These are phyloP conservation scores for Salix udensis DNA, from an alignment of 345 rosid species.

Conservation along the genomic window DNA sequence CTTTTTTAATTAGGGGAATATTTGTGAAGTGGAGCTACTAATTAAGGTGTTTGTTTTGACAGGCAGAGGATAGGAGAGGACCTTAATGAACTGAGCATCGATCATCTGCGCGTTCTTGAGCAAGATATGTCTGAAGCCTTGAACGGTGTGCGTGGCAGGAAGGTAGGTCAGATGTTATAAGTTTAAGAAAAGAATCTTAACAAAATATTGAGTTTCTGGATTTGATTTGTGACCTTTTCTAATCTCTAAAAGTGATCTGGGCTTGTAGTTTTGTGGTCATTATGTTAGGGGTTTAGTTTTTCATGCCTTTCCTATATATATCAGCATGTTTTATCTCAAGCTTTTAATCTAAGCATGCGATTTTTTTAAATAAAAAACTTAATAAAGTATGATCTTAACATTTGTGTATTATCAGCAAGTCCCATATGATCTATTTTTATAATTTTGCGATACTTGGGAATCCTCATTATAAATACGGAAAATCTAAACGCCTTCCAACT, in stretches of 20 bases:
- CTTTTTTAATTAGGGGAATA: neutral
- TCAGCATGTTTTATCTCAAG: too few relatives aligned
- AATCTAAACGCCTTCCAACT: neutral
- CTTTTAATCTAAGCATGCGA: too few relatives aligned
- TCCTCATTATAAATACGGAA: neutral
- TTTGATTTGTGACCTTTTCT: neutral
- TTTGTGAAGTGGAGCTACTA: neutral
- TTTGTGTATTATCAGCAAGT: too few relatives aligned
- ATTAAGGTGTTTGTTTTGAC: neutral
- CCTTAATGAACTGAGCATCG: constrained; percentile 30
- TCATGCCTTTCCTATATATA: too few relatives aligned
- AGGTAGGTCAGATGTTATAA: constrained; percentile 44
- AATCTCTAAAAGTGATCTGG: neutral
- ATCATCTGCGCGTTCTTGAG: constrained; percentile 46
- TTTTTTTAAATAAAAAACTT: too few relatives aligned
- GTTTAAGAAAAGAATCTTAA: neutral
- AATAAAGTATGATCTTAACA: too few relatives aligned
- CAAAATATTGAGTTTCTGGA: neutral
- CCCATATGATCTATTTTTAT: neutral
- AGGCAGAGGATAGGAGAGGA: constrained; percentile 61
- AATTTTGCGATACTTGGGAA: neutral
- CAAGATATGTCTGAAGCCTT: constrained; percentile 32
- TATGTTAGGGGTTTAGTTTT: too few relatives aligned
- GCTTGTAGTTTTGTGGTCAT: neutral
- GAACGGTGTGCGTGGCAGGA: constrained; percentile 36